Conservation (phyloP, 139 green algal species). For the Trebouxia sp. region DNA sequence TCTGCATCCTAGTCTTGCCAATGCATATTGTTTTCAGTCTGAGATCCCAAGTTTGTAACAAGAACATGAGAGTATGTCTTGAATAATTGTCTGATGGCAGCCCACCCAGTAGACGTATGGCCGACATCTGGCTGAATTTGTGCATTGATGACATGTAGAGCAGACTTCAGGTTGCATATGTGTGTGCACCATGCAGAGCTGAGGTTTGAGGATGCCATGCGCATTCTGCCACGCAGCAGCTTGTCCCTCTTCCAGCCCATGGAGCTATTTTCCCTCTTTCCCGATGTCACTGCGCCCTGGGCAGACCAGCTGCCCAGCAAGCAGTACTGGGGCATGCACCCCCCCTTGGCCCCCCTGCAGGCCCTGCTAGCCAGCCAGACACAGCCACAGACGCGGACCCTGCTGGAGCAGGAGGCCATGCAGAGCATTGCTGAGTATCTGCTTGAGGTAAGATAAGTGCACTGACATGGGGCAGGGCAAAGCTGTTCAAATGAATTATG, state of each 20-base stretch:
- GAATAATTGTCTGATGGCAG: too few relatives aligned
- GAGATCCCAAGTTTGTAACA: too few relatives aligned
- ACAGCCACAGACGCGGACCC: neutral
- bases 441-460: constrained; percentile 44
- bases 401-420: constrained; percentile 22
- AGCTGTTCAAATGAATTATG: neutral
- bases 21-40: too few relatives aligned
- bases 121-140: too few relatives aligned
- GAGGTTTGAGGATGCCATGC: constrained; percentile 51
- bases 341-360: constrained; percentile 41
- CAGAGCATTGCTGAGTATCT: constrained; percentile 38
- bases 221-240: constrained; percentile 44
- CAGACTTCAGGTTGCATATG: too few relatives aligned
- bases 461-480: too few relatives aligned
- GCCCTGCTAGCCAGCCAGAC: constrained; percentile 2
- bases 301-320: constrained; percentile 27
- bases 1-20: too few relatives aligned
- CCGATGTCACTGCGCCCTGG: constrained; percentile 44
- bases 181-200: constrained; percentile 36
- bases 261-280: constrained; percentile 70
- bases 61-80: too few relatives aligned
- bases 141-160: neutral
- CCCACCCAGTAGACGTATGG: too few relatives aligned
- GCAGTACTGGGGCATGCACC: constrained; percentile 62
- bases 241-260: constrained; percentile 57